Conservation (phyloP, 306 rosid species). For the Hippophae gyantsensis region DNA sequence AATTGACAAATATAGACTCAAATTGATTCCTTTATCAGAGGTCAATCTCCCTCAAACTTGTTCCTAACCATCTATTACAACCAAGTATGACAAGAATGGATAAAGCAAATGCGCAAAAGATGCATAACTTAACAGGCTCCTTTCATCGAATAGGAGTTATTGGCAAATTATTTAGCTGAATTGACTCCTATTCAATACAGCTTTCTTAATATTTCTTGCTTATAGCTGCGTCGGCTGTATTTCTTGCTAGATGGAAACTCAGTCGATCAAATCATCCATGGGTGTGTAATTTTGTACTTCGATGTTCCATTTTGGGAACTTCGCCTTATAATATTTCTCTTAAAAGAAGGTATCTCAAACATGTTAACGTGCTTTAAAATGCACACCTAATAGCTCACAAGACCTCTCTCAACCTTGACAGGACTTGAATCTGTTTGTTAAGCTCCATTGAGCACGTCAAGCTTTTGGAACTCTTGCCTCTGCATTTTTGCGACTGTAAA, state of each 20-base stretch:
- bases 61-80: neutral
- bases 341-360: neutral
- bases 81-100: neutral
- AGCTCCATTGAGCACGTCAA: too few species aligned
- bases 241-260: slow-evolving; percentile 89
- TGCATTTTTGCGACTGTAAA: too few species aligned
- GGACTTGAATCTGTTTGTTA: too few species aligned
- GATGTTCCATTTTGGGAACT: neutral
- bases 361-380: slow-evolving; percentile 5
- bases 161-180: slow-evolving; percentile 80
- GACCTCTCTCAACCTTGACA: too few species aligned
- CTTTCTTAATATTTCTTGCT: slow-evolving; percentile 63
- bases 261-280: slow-evolving; percentile 64
- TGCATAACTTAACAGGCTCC: slow-evolving; percentile 36
- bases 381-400: too few species aligned
- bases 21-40: neutral
- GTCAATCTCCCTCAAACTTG: neutral
- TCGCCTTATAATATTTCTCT: neutral
- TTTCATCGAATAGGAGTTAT: slow-evolving; percentile 46
- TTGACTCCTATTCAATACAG: slow-evolving; percentile 64
- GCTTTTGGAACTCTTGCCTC: too few species aligned
- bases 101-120: neutral
- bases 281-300: slow-evolving; percentile 37
- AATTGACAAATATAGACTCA: too few species aligned
- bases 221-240: slow-evolving; percentile 78